phyloP scores from a whole-genome alignment of 805 yeast genomes.

The Schizosaccharomyces cryophilus region DNA sequence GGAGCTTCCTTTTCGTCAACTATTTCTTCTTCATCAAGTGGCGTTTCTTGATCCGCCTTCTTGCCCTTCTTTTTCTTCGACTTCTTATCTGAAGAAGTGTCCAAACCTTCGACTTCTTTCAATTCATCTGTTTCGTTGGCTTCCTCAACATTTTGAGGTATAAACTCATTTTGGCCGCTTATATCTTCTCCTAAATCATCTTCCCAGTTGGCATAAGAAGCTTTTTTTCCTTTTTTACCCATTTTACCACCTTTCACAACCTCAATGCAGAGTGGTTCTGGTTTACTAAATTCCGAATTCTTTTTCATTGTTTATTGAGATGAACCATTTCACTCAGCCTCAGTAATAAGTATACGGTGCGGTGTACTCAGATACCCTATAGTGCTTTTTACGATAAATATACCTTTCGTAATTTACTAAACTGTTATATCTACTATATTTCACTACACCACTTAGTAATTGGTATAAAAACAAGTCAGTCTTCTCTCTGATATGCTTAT shows the following conservation, averaged over 20 bases:
- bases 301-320: no score
- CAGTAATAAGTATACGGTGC: no score
- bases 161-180: background rate
- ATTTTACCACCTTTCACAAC: background rate
- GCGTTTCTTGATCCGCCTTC: background rate
- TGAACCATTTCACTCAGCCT: no score
- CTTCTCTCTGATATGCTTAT: no score
- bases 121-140: background rate
- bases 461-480: no score
- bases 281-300: background rate
- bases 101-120: background rate
- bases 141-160: background rate
- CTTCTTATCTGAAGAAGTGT: background rate
- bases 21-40: background rate
- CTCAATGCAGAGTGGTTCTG: background rate
- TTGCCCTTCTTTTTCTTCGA: constrained; percentile 1
- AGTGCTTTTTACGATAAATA: no score
- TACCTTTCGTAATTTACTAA: no score
- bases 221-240: constrained; percentile 1
- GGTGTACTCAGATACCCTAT: no score
- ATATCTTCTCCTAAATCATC: constrained; percentile 1
- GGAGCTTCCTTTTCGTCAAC: background rate
- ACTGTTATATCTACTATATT: no score
- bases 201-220: constrained; percentile 1
- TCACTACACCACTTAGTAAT: no score